Evolutionary conservation across 2,329 filamentous ascomycete species (phyloP).

Genomic region (Akanthomyces dipterigenus): DNA sequence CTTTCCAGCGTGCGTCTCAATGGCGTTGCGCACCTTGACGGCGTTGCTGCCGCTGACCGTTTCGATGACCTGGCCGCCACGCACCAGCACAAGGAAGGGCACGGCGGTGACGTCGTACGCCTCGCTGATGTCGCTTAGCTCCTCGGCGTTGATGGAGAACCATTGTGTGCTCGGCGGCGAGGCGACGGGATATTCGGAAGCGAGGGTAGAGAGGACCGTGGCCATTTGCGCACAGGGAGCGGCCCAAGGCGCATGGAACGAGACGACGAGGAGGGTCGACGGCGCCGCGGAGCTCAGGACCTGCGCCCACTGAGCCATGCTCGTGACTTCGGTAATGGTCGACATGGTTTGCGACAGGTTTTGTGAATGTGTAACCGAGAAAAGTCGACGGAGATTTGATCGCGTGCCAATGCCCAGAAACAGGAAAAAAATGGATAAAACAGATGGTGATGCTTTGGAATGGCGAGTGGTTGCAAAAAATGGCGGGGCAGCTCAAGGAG

Average conservation of each 20-base stretch:
- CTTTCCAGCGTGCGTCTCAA: constrained; percentile 70
- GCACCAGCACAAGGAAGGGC: constrained; percentile 80
- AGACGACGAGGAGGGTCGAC: constrained; percentile 72
- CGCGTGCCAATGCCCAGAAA: background rate
- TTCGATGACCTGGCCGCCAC: constrained; percentile 69
- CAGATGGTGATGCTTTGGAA: constrained; percentile 10
- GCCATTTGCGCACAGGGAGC: constrained; percentile 93
- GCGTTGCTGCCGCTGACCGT: constrained; percentile 87
- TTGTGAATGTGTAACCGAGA: background rate
- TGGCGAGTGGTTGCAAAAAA: constrained; percentile 14
- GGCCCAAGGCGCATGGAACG: constrained; percentile 96
- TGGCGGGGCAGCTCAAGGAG: constrained; percentile 15
- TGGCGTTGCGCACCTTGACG: constrained; percentile 72
- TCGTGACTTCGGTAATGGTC: constrained; percentile 69
- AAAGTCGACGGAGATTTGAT: background rate
- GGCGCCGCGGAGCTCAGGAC: constrained; percentile 60
- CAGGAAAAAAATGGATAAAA: background rate
- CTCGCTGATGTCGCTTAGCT: constrained; percentile 86
- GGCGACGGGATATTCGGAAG: constrained; percentile 71
- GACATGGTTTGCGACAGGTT: constrained; percentile 49
- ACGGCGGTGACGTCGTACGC: constrained; percentile 91
- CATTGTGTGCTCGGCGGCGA: constrained; percentile 66
- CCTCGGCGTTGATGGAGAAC: constrained; percentile 89
- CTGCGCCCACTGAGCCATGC: constrained; percentile 65
- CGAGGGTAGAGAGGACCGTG: constrained; percentile 76